Base-by-base conservation (phyloP, 805 yeast genomes). In the Jamesozyma gamospora region DNA sequence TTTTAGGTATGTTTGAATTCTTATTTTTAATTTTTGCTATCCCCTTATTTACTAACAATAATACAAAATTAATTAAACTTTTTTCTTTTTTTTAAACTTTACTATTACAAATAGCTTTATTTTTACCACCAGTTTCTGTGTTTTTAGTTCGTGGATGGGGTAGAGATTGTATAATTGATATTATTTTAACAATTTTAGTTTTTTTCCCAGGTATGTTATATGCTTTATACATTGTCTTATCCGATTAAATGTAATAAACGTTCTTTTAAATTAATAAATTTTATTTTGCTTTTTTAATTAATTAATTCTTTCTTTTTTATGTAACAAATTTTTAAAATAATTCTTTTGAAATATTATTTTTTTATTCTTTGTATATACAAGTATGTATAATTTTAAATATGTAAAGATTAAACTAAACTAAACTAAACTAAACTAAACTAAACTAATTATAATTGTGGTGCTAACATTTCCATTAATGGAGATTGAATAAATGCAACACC, bases 191-290 rank as follows among this genome's bases (percentile, higher is more conserved):
- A 21, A 52, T 52, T 36, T 43, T 50, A 45, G 62, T 62, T 46
- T 78, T 73, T 58, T 79, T 82, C 79, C 92, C 92, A 54, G 88
- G 79, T 65, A 80, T 81, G 63, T 63, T 82, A 49, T 85, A 81
- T 57, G 90, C 90, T 39, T 60, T 79, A 49, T 82, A 76, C 64
- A 64, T 79, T 55, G 84, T 75, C 32, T 39, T 50, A 27, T 43
- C 44, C 36, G 52, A 49, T 36, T 37, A 38, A 17, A 34, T 34
- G 13, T 7, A n/a, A n/a, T 17, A 29, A 10, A 10, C 21, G 33
- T 27, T 27, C 10, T 27, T 21, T 21, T 21, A 21, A 6, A 21
- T 21, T 21, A 21, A 6, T 21, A 6, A 21, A 21, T 21, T 21
- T 6, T 5, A 21, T 6, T 8, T 6, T 21, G 8, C 24, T 8